Base-by-base conservation (phyloP, 1,284 basidiomycete species). In the Ustilago hordei region DNA sequence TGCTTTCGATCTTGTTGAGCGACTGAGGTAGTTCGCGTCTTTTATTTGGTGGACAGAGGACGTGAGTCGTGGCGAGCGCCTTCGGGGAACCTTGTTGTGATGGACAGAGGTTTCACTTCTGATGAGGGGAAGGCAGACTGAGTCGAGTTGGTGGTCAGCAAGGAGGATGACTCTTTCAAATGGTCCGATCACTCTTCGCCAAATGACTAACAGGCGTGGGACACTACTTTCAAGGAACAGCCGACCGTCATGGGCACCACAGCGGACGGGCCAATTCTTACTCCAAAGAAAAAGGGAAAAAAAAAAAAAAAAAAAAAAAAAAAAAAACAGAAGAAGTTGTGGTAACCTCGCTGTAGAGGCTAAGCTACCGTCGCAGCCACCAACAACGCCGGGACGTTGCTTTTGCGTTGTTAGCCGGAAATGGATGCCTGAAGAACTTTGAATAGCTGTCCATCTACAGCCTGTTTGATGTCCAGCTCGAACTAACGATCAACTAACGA, bases 261-360 rank as follows among this genome's bases (percentile, higher is more conserved):
- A 35, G 32, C 31, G 34, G 52, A 54, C 52, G 52, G 35, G 48
- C 48, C 48, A 50, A 50, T 17, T 15, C 15, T 50, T 19, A 50
- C 28, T 9, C 38, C 2, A 39, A 9, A 39, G 15, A 39, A 39
- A 39, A 39, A 39, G 23, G 28, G 48, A 15, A 31, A 32, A 12
- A 50, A 50, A 32, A 17, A 48, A 48, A 48, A 19, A 48, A 48
- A 48, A 28, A 48, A 4, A 8, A 15, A 31, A 32, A 12, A 50
- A 50, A 32, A 17, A 48, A 48, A 48, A 19, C 31, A 48, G 31
- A 28, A 48, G 3, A 8, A 23, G 13, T 7, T 50, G 48, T 28
- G 45, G 45, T 48, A 48, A 48, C 45, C 15, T 17, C n/a, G 48
- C 28, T 13, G 48, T 34, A 13, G 48, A 50, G 48, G 48, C 23